Conservation (phyloP, 768 basidiomycete species). For the Tremella yokohamensis region DNA sequence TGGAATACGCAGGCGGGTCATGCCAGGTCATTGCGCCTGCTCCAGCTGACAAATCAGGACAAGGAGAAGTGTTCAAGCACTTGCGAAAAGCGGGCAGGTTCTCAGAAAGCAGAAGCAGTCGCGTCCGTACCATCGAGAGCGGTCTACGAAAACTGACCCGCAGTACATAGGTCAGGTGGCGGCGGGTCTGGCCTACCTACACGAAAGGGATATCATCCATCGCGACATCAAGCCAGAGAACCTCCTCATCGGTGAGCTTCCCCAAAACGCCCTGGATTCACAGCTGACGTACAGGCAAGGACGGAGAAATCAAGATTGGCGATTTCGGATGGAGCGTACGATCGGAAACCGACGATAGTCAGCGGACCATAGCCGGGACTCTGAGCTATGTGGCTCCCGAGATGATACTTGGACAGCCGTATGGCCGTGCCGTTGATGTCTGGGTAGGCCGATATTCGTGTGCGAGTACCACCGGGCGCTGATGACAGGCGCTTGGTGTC, state of each 20-base stretch:
- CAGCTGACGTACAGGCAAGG: constrained; percentile 53
- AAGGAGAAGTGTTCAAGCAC: constrained; percentile 91
- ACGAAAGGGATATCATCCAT: constrained; percentile 93
- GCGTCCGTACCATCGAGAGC: constrained; percentile 46
- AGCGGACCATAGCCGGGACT: constrained; percentile 91
- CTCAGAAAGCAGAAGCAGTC: constrained; percentile 75
- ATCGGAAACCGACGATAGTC: constrained; percentile 45
- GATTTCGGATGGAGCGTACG: constrained; percentile 89
- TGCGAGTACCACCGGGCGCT: constrained; percentile 4
- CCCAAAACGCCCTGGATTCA: neutral
- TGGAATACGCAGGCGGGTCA: constrained; percentile 88
- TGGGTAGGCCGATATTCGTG: constrained; percentile 56
- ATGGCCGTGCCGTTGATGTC: constrained; percentile 84
- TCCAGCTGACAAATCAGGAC: constrained; percentile 19
- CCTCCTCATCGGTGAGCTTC: constrained; percentile 66
- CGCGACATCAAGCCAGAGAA: constrained; percentile 99
- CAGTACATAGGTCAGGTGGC: constrained; percentile 97
- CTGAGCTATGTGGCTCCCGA: constrained; percentile 94
- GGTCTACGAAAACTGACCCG: neutral
- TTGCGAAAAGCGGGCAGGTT: constrained; percentile 80
- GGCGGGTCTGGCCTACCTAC: constrained; percentile 85
- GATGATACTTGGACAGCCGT: constrained; percentile 91
- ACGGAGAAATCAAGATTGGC: constrained; percentile 95
- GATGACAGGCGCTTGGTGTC: constrained; percentile 70
- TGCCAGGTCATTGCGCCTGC: neutral